Evolutionary conservation across 2,329 filamentous ascomycete species (phyloP).

Genomic region (Xylaria sp.): DNA sequence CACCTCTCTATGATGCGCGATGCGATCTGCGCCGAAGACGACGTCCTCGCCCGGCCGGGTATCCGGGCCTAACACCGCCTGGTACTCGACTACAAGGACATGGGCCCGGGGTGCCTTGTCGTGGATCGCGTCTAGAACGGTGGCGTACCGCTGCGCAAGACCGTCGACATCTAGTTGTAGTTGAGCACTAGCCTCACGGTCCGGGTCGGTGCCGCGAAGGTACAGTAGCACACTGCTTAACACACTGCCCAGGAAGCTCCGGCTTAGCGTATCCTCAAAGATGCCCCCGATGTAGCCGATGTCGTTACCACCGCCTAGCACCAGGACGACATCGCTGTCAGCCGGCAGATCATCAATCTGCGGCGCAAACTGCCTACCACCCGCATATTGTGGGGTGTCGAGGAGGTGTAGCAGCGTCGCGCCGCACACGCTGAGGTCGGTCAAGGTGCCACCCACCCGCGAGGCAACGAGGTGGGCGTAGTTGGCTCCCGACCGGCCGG

Average conservation of each 20-base stretch:
- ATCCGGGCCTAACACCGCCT: constrained; percentile 49
- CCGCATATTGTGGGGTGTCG: constrained; percentile 48
- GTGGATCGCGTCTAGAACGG: constrained; percentile 42
- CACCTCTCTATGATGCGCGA: constrained; percentile 43
- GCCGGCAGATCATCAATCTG: constrained; percentile 50
- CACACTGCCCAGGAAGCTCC: constrained; percentile 35
- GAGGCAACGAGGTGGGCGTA: constrained; percentile 50
- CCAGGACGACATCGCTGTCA: constrained; percentile 51
- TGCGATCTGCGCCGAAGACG: constrained; percentile 43
- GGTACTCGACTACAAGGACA: constrained; percentile 56
- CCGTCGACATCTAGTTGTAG: constrained; percentile 37
- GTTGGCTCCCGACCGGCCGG: constrained; percentile 50
- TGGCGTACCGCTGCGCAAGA: constrained; percentile 43
- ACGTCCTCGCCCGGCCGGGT: constrained; percentile 42
- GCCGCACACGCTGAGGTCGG: constrained; percentile 51
- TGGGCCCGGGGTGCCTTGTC: constrained; percentile 54
- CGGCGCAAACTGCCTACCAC: constrained; percentile 46
- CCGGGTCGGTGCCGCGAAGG: constrained; percentile 33
- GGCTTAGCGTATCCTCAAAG: constrained; percentile 46
- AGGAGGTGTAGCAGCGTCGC: constrained; percentile 53
- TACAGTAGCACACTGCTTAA: constrained; percentile 28
- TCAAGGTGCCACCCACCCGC: constrained; percentile 42
- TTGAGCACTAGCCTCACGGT: constrained; percentile 18
- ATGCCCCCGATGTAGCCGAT: constrained; percentile 52
- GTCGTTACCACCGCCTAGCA: constrained; percentile 54